Evolutionary conservation across 2,329 filamentous ascomycete species (phyloP), one percentile per base, ranked within the genome.

Genomic region (Xylaria sp.): DNA sequence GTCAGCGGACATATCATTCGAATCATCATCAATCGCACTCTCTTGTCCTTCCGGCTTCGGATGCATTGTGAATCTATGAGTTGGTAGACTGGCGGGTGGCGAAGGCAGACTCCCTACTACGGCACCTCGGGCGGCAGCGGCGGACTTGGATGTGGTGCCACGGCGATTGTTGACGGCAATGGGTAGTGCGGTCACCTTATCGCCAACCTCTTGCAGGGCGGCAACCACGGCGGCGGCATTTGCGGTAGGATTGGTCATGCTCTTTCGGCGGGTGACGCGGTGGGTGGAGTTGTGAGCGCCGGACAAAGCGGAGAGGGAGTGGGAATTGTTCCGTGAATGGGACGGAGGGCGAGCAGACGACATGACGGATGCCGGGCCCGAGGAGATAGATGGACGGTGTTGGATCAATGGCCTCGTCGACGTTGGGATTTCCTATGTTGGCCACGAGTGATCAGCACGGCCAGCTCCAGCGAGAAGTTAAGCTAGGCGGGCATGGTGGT

Each of bases 221-320:
- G 91, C 91, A 36, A 92, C 91, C 70, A 95, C 83, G 62, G 92
- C 93, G 20, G 92, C 90, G 53, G 91, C 89, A 80, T 92, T 94
- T 79, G 88, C 86, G 56, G 86, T 87, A 55, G 90, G 88, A 72
- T 89, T 91, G 69, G 93, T 93, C 78, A 97, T 94, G 82, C 94
- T 97, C 87, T 98, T 98, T 76, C 96, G 90, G 76, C 95, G 93
- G 75, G 93, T 94, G 73, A 98, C 89, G 74, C 96, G 92, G 81
- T 97, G 92, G 79, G 89, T 90, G 74, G 90, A 83, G 83, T 94
- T 95, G 77, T 94, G 87, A 66, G 91, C 89, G 74, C 89, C 89
- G 67, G 91, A 87, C 64, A 94, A 91, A 74, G 94, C 85, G 66
- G 93, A 95, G 80, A 96, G 91, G 58, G 93, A 93, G 83, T 94